phyloP scores from a whole-genome alignment of 371 early-diverging fungal genomes.

The Blakeslea trispora region DNA sequence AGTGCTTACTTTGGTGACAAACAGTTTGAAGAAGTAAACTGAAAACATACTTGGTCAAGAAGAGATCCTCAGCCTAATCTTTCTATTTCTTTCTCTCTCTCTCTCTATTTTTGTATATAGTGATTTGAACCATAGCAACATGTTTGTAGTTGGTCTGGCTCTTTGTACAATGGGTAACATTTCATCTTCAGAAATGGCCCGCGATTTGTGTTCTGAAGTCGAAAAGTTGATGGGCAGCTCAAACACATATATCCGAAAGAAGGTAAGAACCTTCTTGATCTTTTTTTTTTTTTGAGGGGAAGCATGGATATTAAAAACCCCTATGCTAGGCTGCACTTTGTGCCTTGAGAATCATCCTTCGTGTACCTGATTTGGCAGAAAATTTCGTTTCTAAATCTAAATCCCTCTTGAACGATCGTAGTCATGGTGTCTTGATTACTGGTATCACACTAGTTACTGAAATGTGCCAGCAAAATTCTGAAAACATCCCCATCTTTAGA shows the following conservation, averaged over 20 bases:
- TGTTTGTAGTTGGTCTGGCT: constrained; percentile 95
- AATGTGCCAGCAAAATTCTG: constrained; percentile 78
- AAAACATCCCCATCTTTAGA: constrained; percentile 70
- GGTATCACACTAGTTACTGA: constrained; percentile 91
- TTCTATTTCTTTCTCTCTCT: no score
- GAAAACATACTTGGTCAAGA: no score
- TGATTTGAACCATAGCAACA: constrained; percentile 93
- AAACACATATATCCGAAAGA: constrained; percentile 94
- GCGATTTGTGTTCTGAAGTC: constrained; percentile 93
- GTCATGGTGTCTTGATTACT: constrained; percentile 94
- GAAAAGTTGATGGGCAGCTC: constrained; percentile 89
- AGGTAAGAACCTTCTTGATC: no score
- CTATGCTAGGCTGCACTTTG: constrained; percentile 81
- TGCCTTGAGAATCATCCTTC: constrained; percentile 87
- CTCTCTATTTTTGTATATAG: constrained; percentile 57
- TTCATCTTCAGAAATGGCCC: constrained; percentile 93
- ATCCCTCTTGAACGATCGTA: constrained; percentile 85
- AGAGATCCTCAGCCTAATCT: no score
- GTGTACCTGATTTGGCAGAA: constrained; percentile 92
- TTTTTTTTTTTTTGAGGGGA: not conserved
- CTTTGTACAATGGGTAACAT: constrained; percentile 95
- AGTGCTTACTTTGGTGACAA: constrained; percentile 93
- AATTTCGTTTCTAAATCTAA: constrained; percentile 78
- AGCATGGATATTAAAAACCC: not conserved
- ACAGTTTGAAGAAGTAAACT: constrained; percentile 91